Conservation (phyloP, 2,329 filamentous ascomycete genomes). For the Aspergillus floridensis region DNA sequence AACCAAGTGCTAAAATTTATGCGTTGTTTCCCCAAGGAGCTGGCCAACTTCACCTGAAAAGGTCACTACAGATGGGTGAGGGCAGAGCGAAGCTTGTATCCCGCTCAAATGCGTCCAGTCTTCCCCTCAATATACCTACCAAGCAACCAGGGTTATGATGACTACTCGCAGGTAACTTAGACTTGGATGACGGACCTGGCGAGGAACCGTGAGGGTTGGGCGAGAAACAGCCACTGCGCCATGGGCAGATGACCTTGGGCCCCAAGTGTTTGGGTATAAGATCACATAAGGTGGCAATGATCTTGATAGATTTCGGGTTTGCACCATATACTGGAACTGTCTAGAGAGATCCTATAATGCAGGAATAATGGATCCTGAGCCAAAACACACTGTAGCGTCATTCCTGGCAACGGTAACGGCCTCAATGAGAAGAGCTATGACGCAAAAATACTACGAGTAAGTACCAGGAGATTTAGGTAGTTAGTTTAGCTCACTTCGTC, state of each 20-base stretch:
- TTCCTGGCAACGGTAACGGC: too few relatives aligned
- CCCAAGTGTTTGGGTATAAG: constrained; percentile 8
- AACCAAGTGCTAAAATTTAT: neutral
- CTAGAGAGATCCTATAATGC: too few relatives aligned
- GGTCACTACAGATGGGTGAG: neutral
- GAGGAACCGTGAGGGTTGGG: constrained; percentile 23
- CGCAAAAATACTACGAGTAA: too few relatives aligned
- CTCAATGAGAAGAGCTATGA: too few relatives aligned
- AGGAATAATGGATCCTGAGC: too few relatives aligned
- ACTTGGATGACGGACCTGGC: constrained; percentile 19
- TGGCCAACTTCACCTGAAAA: neutral
- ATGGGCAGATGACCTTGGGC: constrained; percentile 19
- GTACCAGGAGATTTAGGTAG: too few relatives aligned
- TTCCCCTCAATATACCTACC: too few relatives aligned
- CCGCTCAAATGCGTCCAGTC: neutral
- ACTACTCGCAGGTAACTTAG: constrained; percentile 5
- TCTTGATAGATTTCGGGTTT: too few relatives aligned
- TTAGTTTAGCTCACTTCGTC: too few relatives aligned
- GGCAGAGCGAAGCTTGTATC: neutral
- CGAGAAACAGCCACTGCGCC: constrained; percentile 14
- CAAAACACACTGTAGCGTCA: too few relatives aligned
- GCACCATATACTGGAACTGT: too few relatives aligned
- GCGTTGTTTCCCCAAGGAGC: neutral
- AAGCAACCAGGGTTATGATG: neutral
- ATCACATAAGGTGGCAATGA: neutral